A percentile compares a stretch with the other conserved stretches of the same genome.
Conservation (phyloP, 306 rosid genomes). For the Dryas alaskensis region DNA sequence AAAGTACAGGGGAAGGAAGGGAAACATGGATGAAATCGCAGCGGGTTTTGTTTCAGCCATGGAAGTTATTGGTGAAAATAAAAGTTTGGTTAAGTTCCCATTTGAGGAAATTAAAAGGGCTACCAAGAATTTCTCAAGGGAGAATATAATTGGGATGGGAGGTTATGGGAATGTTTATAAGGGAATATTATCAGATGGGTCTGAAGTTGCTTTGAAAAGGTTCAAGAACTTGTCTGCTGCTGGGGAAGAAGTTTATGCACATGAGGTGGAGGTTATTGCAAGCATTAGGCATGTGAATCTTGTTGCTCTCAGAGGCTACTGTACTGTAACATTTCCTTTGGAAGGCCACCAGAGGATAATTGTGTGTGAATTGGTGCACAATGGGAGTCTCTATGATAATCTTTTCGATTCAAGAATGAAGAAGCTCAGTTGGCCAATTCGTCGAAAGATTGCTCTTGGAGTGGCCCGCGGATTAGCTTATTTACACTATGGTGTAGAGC, state of each 20-base stretch:
- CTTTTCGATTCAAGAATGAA: slow-evolving; percentile 20
- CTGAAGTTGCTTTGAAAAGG: slow-evolving; percentile 35
- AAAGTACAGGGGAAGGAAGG: neutral
- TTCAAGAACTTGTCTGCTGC: slow-evolving; percentile 29
- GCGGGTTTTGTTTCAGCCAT: neutral
- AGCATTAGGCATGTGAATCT: slow-evolving; percentile 26
- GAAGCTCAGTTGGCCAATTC: slow-evolving; percentile 29
- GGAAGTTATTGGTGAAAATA: slow-evolving; percentile 7
- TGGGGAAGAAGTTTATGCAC: slow-evolving; percentile 14
- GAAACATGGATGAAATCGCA: neutral
- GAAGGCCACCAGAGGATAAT: slow-evolving; percentile 34
- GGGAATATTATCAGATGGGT: slow-evolving; percentile 28
- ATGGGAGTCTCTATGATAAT: slow-evolving; percentile 29
- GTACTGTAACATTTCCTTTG: neutral
- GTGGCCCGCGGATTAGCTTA: slow-evolving; percentile 29
- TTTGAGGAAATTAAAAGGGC: slow-evolving; percentile 25
- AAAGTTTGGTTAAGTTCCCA: slow-evolving; percentile 11
- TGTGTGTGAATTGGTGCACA: slow-evolving; percentile 23
- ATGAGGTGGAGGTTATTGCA: slow-evolving; percentile 25
- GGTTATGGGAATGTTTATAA: slow-evolving; percentile 34
- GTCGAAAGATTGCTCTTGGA: slow-evolving; percentile 28
- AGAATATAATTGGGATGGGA: slow-evolving; percentile 25
- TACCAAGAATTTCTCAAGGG: slow-evolving; percentile 24
- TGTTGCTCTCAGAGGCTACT: slow-evolving; percentile 20
- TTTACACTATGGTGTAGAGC: slow-evolving; percentile 27